Base-by-base conservation (phyloP, 140 eudicot genomes). In the Oenanthe javanica region DNA sequence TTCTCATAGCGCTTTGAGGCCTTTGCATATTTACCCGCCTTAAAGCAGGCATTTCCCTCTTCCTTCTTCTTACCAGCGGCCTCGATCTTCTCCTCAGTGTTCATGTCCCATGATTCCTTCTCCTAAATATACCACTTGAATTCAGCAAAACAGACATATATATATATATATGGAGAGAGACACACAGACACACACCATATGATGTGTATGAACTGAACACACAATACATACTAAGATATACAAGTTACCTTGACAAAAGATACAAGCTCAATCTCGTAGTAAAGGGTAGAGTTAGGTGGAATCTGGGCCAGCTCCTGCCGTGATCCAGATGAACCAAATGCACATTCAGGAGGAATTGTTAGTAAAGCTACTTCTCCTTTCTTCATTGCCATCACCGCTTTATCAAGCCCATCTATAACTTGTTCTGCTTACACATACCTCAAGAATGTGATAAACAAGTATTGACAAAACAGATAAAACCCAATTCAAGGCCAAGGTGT, bases 101-200 rank as follows among this genome's bases (percentile, higher is more conserved):
- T 96, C 98, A 96, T 89, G 75, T 96, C 98, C 99, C 98, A 96
- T 9, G 98, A 96, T 85, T 93, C 99, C 82, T 93, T 96, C 51
- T 96, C 99, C 98, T 95, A 87, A 63, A 79, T 78, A 51, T 8
- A 9, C 18, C 40, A 55, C 12, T 49, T 47, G 14, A 75, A 70
- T 25, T 1, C 7, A 36, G 38, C 23, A 55, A 18, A 18, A 59
- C 0, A 23, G 3, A 9, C 15, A 42, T 4, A 42, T 2, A 42
- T 40, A 40, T 40, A 40, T 40, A 40, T 40, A 40, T n/a, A n/a
- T n/a, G n/a, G n/a, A n/a, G n/a, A n/a, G n/a, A n/a, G n/a, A n/a
- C 31, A 31, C 31, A 31, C 31, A 31, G 0, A 31, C 31, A 57
- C 2, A n/a, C 9, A 8, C 36, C 21, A 67, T 11, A 0, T 31